These are phyloP conservation scores for Fusarium decemcellulare DNA, from an alignment of 2,329 filamentous ascomycete genomes.

Conservation along the genomic window DNA sequence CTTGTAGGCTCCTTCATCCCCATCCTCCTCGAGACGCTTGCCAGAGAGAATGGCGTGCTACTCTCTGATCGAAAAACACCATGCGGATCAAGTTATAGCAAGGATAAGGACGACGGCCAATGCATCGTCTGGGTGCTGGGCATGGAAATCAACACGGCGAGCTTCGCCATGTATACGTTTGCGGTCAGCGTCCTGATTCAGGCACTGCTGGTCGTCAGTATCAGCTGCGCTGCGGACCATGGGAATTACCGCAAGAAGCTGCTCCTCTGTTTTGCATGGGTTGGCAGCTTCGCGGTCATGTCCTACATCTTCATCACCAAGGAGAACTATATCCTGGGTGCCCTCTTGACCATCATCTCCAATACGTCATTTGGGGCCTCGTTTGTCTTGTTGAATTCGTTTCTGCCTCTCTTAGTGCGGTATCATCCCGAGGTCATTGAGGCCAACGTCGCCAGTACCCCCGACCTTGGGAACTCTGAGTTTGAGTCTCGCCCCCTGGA, in stretches of 20 bases:
- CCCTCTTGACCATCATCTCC: constrained; percentile 87
- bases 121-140: constrained; percentile 89
- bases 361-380: constrained; percentile 97
- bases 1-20: constrained; percentile 89
- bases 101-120: constrained; percentile 69
- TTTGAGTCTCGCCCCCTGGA: constrained; percentile 54
- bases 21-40: constrained; percentile 93
- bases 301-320: constrained; percentile 85
- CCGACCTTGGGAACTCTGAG: constrained; percentile 49
- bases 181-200: constrained; percentile 92
- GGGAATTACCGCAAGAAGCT: constrained; percentile 92
- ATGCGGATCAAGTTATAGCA: constrained; percentile 77
- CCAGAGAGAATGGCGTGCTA: constrained; percentile 91
- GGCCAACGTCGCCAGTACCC: constrained; percentile 46
- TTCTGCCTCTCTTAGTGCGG: constrained; percentile 90
- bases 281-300: constrained; percentile 89
- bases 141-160: constrained; percentile 92
- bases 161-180: constrained; percentile 99
- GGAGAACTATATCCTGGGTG: constrained; percentile 83
- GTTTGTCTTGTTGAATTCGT: constrained; percentile 96
- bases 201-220: constrained; percentile 91
- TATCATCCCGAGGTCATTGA: constrained; percentile 75
- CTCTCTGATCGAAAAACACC: constrained; percentile 82
- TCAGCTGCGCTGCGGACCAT: constrained; percentile 96
- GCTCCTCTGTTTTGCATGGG: constrained; percentile 85